Percentiles rank a stretch among this genome's conserved stretches.
phyloP scores from a whole-genome alignment of 2,329 filamentous ascomycete species.

The Magnaporthiopsis rhizophila region DNA sequence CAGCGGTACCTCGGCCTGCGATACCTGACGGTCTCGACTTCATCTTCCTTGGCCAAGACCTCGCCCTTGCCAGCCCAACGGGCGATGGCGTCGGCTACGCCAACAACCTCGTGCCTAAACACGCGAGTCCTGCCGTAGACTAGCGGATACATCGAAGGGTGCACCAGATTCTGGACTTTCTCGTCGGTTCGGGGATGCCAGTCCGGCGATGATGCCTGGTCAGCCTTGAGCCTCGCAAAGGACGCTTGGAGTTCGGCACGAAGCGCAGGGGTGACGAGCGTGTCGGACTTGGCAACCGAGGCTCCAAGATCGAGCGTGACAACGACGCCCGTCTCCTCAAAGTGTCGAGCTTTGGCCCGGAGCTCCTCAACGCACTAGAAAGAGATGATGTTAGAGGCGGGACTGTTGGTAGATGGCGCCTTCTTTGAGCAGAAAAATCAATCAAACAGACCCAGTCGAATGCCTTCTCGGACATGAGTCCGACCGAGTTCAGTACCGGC shows the following conservation, averaged over 20 bases:
- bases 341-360: constrained; percentile 39
- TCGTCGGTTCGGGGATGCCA: constrained; percentile 48
- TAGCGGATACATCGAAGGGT: constrained; percentile 52
- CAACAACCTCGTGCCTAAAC: constrained; percentile 26
- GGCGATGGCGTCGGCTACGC: constrained; percentile 17
- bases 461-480: constrained; percentile 12
- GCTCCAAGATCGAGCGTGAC: constrained; percentile 31
- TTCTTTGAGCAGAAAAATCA: neutral
- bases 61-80: constrained; percentile 17
- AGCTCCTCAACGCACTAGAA: constrained; percentile 35
- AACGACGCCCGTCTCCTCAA: constrained; percentile 30
- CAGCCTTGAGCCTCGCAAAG: constrained; percentile 33
- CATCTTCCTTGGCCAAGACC: constrained; percentile 6
- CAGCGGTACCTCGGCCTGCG: neutral
- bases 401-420: neutral
- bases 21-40: neutral
- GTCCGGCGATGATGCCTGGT: constrained; percentile 29
- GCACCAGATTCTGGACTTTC: constrained; percentile 48
- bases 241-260: constrained; percentile 26
- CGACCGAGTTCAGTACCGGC: neutral
- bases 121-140: constrained; percentile 27
- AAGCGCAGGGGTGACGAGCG: constrained; percentile 25
- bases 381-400: neutral
- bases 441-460: constrained; percentile 17
- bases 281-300: constrained; percentile 46